These are phyloP conservation scores for Stemphylium vesicarium DNA, from an alignment of 2,329 filamentous ascomycete species.

Conservation along the genomic window DNA sequence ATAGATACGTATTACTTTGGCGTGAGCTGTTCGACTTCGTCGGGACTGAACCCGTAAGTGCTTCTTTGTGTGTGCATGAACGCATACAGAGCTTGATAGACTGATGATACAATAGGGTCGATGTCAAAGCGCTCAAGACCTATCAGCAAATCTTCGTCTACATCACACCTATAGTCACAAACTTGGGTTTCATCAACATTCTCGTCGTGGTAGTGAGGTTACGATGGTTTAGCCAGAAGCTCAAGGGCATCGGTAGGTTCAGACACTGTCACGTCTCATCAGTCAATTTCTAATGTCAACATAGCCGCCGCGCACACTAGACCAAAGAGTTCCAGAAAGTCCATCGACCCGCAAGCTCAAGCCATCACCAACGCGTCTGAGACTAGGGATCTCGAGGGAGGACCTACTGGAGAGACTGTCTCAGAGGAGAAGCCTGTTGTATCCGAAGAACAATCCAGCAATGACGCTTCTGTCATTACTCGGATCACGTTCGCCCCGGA, in stretches of 20 bases:
- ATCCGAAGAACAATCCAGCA: not conserved
- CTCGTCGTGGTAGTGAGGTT: conserved; percentile 89
- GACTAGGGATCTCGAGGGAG: conserved; percentile 7
- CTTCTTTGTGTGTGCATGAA: too few relatives aligned
- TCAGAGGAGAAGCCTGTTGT: not conserved
- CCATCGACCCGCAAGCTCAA: not conserved
- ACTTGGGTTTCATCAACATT: conserved; percentile 54
- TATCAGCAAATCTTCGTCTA: conserved; percentile 59
- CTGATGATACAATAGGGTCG: conserved; percentile 47
- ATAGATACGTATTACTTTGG: conserved; percentile 90
- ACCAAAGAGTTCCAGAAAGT: not conserved
- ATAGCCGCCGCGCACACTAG: conserved; percentile 64
- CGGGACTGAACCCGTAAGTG: conserved; percentile 79
- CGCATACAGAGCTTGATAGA: not conserved
- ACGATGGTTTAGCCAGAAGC: conserved; percentile 98
- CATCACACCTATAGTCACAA: conserved; percentile 46
- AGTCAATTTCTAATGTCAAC: not conserved
- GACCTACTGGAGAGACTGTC: conserved; percentile 10
- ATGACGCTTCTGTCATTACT: not conserved
- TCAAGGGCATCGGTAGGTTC: conserved; percentile 74
- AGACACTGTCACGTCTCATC: not conserved
- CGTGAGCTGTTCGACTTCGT: conserved; percentile 85
- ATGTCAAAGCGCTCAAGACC: conserved; percentile 54
- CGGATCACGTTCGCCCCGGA: conserved; percentile 15
- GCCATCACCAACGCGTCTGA: not conserved